phyloP scores from a whole-genome alignment of 306 rosid genomes.

The Fagus crenata region DNA sequence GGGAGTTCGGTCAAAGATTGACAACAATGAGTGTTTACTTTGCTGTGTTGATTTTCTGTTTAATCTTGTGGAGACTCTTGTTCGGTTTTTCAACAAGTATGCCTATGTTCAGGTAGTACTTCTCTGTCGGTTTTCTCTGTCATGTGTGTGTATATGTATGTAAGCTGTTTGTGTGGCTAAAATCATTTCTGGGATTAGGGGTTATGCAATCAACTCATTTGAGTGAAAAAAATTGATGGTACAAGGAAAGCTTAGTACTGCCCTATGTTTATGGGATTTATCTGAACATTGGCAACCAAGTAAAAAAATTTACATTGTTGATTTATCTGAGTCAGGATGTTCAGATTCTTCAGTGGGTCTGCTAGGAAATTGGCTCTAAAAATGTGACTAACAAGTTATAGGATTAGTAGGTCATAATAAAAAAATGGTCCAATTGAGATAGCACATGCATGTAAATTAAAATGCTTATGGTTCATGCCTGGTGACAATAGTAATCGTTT shows the following conservation, averaged over 20 bases:
- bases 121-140: background rate
- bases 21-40: constrained; percentile 88
- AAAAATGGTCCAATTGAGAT: background rate
- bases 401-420: background rate
- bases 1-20: constrained; percentile 92
- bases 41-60: constrained; percentile 96
- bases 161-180: background rate
- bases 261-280: background rate
- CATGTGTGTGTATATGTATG: background rate
- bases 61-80: constrained; percentile 96
- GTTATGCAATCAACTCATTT: background rate
- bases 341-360: background rate
- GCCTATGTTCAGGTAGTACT: constrained; percentile 87
- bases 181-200: background rate
- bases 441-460: background rate
- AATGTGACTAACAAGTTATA: background rate
- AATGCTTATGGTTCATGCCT: background rate
- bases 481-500: background rate
- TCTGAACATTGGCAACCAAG: background rate
- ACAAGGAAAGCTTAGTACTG: background rate
- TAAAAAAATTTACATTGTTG: background rate
- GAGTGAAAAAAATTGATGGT: background rate
- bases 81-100: constrained; percentile 95
- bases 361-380: background rate
- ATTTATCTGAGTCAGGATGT: constrained; percentile 1